A percentile compares a stretch with the other conserved stretches of the same genome.
These are phyloP conservation scores for Alternaria burnsii DNA, from an alignment of 2,329 filamentous ascomycete species.

Conservation along the genomic window DNA sequence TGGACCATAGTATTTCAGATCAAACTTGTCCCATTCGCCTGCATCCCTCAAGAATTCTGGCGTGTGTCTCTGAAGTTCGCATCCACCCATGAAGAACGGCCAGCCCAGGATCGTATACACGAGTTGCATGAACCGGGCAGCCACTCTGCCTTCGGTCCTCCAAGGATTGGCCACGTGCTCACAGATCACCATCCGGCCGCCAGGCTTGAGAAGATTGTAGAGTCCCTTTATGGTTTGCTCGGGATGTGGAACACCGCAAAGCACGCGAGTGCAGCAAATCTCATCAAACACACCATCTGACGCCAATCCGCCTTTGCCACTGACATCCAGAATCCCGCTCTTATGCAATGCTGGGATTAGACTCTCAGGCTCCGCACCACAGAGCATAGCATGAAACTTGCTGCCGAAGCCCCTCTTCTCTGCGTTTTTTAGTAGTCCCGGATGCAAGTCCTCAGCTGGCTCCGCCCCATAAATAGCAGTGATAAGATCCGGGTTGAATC, in stretches of 20 bases:
- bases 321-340: constrained; percentile 50
- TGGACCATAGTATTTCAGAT: constrained; percentile 53
- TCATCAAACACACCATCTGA: constrained; percentile 61
- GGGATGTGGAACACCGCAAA: constrained; percentile 63
- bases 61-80: constrained; percentile 61
- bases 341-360: constrained; percentile 57
- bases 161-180: constrained; percentile 66
- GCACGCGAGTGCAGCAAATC: constrained; percentile 62
- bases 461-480: constrained; percentile 63
- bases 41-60: constrained; percentile 53
- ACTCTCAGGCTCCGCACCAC: constrained; percentile 57
- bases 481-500: constrained; percentile 56
- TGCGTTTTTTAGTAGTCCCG: constrained; percentile 53
- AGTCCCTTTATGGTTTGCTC: constrained; percentile 57
- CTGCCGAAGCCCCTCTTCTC: constrained; percentile 52
- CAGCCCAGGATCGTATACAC: constrained; percentile 59
- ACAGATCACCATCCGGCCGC: constrained; percentile 63
- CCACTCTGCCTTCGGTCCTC: constrained; percentile 55
- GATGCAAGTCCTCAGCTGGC: constrained; percentile 60
- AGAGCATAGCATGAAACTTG: constrained; percentile 61
- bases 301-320: constrained; percentile 31
- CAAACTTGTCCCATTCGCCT: constrained; percentile 60
- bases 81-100: constrained; percentile 63
- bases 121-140: constrained; percentile 57
- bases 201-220: constrained; percentile 62